Evolutionary conservation across 768 basidiomycete genomes (phyloP), one percentile per base, ranked within the genome.

Genomic region (Tulasnella sp.): DNA sequence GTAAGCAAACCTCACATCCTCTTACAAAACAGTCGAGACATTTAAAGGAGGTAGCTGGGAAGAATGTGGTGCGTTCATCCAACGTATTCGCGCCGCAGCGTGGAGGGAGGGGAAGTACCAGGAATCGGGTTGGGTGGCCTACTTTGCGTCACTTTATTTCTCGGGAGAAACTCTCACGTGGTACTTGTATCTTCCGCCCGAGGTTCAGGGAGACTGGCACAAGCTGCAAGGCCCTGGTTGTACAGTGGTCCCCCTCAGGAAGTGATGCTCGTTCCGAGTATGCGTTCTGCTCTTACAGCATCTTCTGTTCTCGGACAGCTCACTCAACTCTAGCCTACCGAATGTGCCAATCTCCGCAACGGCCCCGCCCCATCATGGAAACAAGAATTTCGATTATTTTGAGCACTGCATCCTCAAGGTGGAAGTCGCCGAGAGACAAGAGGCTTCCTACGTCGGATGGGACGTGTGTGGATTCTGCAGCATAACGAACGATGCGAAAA

Each of bases 221-320:
- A 73, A 73, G 71, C 71, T 73, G 0, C 71, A 73, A 16, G n/a
- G 71, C 71, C 23, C 37, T 73, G 13, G 46, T 42, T 42, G 71
- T 1, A 3, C 71, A 37, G 71, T 40, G 71, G 35, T 67, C 16
- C 10, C 61, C 16, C 35, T 51, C n/a, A 10, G 32, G 26, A 4
- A 16, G 11, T 35, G 16, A 18, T 18, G 44, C 4, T 26, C 5
- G 10, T 23, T 29, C 29, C 1, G 26, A 35, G 61, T 67, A 67
- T 29, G 32, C 10, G 2, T 6, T 67, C 4, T 7, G 29, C 32
- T 15, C 32, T 35, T 26, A n/a, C n/a, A n/a, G n/a, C n/a, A 67
- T 26, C 26, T 26, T 7, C 2, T 15, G 0, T 26, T 2, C 32
- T 35, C n/a, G 57, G 29, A 23, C 15, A 11, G 29, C 61, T 67